A percentile compares a stretch with the other conserved stretches of the same genome.
These are phyloP conservation scores for Eurotiales sp. DNA, from an alignment of 2,329 filamentous ascomycete genomes.

Conservation along the genomic window DNA sequence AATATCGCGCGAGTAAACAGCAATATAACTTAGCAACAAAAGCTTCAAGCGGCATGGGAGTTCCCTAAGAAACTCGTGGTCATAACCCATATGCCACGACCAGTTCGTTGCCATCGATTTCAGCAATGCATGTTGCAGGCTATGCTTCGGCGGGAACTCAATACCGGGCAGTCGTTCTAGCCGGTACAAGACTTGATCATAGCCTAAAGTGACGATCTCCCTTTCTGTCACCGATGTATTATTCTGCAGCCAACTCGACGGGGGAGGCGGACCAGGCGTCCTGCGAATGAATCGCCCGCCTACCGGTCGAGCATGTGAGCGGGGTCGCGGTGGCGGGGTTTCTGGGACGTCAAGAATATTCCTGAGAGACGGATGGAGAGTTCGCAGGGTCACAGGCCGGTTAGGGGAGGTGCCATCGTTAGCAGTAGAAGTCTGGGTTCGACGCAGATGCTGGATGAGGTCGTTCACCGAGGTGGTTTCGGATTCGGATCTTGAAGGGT, in stretches of 20 bases:
- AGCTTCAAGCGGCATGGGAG: conserved; percentile 52
- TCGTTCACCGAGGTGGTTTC: conserved; percentile 43
- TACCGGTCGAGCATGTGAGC: conserved; percentile 28
- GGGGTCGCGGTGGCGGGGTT: conserved; percentile 40
- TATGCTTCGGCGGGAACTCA: conserved; percentile 34
- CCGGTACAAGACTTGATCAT: conserved; percentile 25
- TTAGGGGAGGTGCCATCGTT: conserved; percentile 19
- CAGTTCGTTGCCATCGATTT: conserved; percentile 55
- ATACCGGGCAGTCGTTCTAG: conserved; percentile 40
- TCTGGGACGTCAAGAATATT: conserved; percentile 44
- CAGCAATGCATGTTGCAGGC: conserved; percentile 50
- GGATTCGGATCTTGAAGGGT: conserved; percentile 16
- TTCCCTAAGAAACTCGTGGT: conserved; percentile 51
- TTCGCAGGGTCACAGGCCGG: conserved; percentile 27
- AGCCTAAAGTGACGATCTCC: conserved; percentile 17
- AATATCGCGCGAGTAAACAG: conserved; percentile 44
- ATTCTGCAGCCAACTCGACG: conserved; percentile 42
- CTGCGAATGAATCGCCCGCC: conserved; percentile 32
- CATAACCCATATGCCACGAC: conserved; percentile 55
- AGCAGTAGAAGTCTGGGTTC: conserved; percentile 31
- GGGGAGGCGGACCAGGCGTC: conserved; percentile 44
- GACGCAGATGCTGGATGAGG: conserved; percentile 45
- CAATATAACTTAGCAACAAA: conserved; percentile 54
- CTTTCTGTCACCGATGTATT: conserved; percentile 17
- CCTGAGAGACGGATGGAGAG: conserved; percentile 45